Evolutionary conservation across 345 rosid species (phyloP).

Genomic region (Sonneratia caseolaris): DNA sequence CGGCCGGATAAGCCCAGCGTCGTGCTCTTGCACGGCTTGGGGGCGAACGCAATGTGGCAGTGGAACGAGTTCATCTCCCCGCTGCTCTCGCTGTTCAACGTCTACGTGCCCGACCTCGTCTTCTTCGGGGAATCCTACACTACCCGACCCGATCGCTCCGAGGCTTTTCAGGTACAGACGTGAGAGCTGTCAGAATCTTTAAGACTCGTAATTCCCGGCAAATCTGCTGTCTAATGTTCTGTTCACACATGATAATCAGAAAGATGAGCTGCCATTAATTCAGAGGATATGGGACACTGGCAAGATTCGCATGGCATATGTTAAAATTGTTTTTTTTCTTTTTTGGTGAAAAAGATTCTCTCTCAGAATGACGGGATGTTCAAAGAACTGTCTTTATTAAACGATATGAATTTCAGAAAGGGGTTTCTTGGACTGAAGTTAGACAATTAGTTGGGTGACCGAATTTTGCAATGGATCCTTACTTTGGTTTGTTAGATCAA

Average conservation of each 20-base stretch:
- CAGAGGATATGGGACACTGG: no score
- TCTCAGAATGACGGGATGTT: no score
- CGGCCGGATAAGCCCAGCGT: slow-evolving; percentile 36
- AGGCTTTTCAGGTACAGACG: slow-evolving; percentile 8
- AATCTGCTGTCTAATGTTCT: background rate
- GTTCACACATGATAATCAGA: background rate
- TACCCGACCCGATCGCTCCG: slow-evolving; percentile 38
- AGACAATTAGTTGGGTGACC: background rate
- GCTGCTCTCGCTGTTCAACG: slow-evolving; percentile 50
- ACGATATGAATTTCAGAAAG: background rate
- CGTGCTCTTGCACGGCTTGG: slow-evolving; percentile 73
- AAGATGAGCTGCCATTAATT: background rate
- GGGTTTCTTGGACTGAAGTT: background rate
- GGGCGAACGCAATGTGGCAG: slow-evolving; percentile 99
- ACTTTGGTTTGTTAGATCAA: background rate
- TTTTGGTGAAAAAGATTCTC: no score
- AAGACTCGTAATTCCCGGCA: background rate
- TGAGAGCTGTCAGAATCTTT: no score
- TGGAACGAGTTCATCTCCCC: slow-evolving; percentile 49
- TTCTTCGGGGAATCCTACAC: slow-evolving; percentile 92
- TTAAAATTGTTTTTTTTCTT: no score
- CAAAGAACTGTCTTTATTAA: no score
- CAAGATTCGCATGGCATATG: no score
- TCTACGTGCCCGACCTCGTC: slow-evolving; percentile 80
- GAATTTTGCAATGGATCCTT: no score